These are phyloP conservation scores for Pythium apleroticum DNA, from an alignment of 352 stramenopile genomes.

Conservation along the genomic window DNA sequence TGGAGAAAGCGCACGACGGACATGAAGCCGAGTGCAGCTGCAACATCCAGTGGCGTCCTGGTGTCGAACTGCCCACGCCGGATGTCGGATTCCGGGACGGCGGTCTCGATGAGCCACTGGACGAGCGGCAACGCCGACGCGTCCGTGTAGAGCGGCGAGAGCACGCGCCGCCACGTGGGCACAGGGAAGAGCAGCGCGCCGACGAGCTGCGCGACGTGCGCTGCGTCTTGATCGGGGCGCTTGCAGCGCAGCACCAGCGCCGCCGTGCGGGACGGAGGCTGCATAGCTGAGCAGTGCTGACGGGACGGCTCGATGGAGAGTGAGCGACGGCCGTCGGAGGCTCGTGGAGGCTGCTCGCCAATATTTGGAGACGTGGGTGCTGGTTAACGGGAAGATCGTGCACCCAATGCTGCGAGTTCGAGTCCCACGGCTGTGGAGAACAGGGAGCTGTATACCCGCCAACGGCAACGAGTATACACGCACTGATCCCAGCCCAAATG, in stretches of 20 bases:
- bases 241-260: neutral
- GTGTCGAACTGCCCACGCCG: neutral
- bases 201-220: slow-evolving; percentile 1
- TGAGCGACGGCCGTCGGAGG: no score
- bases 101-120: neutral
- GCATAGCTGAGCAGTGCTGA: neutral
- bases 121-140: neutral
- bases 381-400: neutral
- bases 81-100: neutral
- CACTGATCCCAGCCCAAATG: no score
- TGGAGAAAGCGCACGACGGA: neutral
- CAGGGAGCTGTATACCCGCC: no score
- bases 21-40: neutral
- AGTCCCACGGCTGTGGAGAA: neutral
- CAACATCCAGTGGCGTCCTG: neutral
- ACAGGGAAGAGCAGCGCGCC: neutral
- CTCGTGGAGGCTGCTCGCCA: no score
- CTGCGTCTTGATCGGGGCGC: neutral
- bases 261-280: neutral
- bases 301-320: neutral
- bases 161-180: neutral
- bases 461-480: no score
- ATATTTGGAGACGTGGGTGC: neutral
- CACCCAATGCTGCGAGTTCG: neutral
- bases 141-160: neutral